Base-by-base conservation (phyloP, 2,329 filamentous ascomycete species). In the Alternaria panax region DNA sequence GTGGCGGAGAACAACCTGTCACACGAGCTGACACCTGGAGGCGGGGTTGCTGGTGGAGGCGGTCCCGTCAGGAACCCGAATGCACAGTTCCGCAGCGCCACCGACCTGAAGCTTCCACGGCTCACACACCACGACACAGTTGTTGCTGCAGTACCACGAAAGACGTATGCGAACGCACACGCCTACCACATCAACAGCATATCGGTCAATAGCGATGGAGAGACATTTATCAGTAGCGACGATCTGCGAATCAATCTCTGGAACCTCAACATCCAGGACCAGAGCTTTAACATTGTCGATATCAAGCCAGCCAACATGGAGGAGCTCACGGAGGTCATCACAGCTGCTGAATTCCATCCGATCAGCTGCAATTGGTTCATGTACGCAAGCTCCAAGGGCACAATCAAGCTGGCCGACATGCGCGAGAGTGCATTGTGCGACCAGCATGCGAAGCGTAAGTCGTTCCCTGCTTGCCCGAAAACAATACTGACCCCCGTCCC, bases 291-390 rank as follows among this genome's bases (percentile, higher is more conserved):
- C 82, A 99, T 99, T 77, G 95, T 99, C 63, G 95, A 99, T 79
- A 99, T 99, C 85, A 99, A 99, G 81, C 95, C 95, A 8, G 95
- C 95, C 40, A 99, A 99, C 79, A 99, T 99, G 95, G 95, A 99
- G 81, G 95, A 99, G 83, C 85, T 99, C 66, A 99, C 95, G 0
- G 95, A 99, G 80, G 95, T 99, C 70, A 98, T 99, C 76, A 99
- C 95, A 12, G 95, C 95, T 41, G 95, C 95, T 54, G 95, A 99
- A 76, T 99, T 99, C 75, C 95, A 99, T 76, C 95, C 95, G 6
- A 85, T 90, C 74, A 97, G 93, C 84, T 99, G 95, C 86, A 98
- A 99, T 81, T 97, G 92, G 93, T 98, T 99, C 83, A 99, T 99
- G 94, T 99, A 98, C 79, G 95, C 95, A 70, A 98, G 94, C 80